A percentile compares a stretch with the other conserved stretches of the same genome.
These are phyloP conservation scores for Hymenoscyphus repandus DNA, from an alignment of 2,329 filamentous ascomycete species.

Conservation along the genomic window DNA sequence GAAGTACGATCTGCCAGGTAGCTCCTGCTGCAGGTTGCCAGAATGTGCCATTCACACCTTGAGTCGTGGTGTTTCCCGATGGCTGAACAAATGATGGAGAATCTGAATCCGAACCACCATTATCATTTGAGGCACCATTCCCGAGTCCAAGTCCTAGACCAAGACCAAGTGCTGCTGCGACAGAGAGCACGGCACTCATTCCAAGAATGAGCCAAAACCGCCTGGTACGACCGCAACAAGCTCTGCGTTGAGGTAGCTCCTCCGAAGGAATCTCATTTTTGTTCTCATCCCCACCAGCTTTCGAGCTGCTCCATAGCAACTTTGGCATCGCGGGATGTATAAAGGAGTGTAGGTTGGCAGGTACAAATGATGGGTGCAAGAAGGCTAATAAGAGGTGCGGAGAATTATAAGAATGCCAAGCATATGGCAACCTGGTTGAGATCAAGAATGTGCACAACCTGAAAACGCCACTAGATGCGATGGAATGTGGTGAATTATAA, in stretches of 20 bases:
- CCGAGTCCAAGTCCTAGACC: background rate
- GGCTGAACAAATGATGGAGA: background rate
- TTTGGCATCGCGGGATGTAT: no score
- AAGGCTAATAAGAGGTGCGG: no score
- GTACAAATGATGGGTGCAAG: no score
- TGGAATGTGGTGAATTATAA: no score
- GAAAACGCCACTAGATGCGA: no score
- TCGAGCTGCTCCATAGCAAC: no score
- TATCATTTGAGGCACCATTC: background rate
- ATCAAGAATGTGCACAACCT: no score
- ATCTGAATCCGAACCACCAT: background rate
- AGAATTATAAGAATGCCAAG: no score
- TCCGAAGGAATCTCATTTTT: no score
- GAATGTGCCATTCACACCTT: background rate
- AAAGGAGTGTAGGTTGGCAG: no score
- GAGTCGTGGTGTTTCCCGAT: background rate
- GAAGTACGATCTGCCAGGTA: conserved; percentile 10
- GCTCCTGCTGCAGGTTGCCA: conserved; percentile 6
- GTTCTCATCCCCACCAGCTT: no score
- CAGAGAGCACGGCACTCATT: background rate
- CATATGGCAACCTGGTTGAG: no score
- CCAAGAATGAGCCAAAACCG: background rate
- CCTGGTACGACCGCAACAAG: background rate
- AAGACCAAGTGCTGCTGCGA: background rate
- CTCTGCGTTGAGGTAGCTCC: background rate